A percentile compares a stretch with the other conserved stretches of the same genome.
Conservation (phyloP, 495 filamentous ascomycete genomes). For the Staphylotrichum longicolle region DNA sequence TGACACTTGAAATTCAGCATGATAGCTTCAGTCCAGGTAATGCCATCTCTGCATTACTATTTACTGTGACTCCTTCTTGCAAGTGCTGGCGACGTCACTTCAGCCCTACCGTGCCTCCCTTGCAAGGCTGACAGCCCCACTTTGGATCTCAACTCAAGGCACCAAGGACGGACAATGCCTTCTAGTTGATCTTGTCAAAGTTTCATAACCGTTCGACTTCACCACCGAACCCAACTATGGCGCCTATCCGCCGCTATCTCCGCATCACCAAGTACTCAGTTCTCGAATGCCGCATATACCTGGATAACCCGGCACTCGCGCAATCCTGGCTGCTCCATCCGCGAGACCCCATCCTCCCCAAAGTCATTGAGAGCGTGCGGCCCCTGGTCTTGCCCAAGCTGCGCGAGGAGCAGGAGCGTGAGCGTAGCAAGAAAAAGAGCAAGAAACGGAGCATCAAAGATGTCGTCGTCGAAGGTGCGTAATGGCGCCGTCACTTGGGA, state of each 20-base stretch:
- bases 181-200: no score
- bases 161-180: no score
- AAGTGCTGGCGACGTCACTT: no score
- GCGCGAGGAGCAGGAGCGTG: conserved; percentile 76
- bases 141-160: neutral
- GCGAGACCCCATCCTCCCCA: conserved; percentile 68
- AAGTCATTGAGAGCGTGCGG: conserved; percentile 77
- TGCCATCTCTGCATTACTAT: no score
- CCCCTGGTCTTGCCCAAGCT: conserved; percentile 87
- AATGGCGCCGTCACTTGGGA: neutral
- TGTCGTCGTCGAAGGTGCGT: conserved; percentile 74
- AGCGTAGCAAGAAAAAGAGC: conserved; percentile 53
- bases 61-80: no score
- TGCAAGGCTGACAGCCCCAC: conserved; percentile 1
- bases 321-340: conserved; percentile 78
- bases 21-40: no score
- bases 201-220: no score
- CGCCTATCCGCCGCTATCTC: conserved; percentile 78
- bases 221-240: conserved; percentile 50
- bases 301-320: conserved; percentile 79
- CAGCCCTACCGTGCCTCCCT: no score
- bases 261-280: conserved; percentile 86
- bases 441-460: conserved; percentile 81
- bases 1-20: no score
- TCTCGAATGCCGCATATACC: conserved; percentile 90